Conservation (phyloP, 2,329 filamentous ascomycete genomes). For the Fusarium keratoplasticum region DNA sequence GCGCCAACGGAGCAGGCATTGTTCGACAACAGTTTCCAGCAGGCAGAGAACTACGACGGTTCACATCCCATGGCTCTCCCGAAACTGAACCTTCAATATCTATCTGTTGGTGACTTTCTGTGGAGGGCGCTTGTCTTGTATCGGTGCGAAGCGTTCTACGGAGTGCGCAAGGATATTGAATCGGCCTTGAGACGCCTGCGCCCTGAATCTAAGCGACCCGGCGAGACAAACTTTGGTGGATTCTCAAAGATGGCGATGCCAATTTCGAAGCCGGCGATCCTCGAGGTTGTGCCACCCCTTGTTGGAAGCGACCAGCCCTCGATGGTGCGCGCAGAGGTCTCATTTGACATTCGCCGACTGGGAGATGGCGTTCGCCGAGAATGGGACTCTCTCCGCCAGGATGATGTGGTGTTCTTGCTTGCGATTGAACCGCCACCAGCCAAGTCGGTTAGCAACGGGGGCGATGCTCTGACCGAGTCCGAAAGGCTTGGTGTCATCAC, state of each 20-base stretch:
- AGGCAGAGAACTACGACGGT: constrained; percentile 89
- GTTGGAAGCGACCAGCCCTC: constrained; percentile 89
- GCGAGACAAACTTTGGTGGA: constrained; percentile 80
- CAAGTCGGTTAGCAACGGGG: constrained; percentile 65
- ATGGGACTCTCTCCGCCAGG: constrained; percentile 88
- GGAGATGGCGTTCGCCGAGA: constrained; percentile 81
- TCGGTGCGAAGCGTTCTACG: constrained; percentile 91
- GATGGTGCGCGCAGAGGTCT: constrained; percentile 86
- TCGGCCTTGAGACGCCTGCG: constrained; percentile 82
- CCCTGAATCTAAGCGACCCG: constrained; percentile 72
- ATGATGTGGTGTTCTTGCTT: constrained; percentile 91
- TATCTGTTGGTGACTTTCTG: constrained; percentile 95
- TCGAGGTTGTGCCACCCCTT: constrained; percentile 84
- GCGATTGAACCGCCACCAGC: constrained; percentile 74
- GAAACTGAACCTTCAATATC: constrained; percentile 94
- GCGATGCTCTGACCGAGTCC: constrained; percentile 55
- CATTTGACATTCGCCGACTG: constrained; percentile 84
- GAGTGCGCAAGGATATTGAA: constrained; percentile 91
- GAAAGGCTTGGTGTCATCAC: constrained; percentile 75
- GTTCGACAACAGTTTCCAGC: constrained; percentile 81
- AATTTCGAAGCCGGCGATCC: constrained; percentile 85
- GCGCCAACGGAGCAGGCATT: constrained; percentile 86
- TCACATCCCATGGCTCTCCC: constrained; percentile 89
- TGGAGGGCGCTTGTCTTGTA: constrained; percentile 94
- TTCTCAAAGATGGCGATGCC: constrained; percentile 93